Base-by-base conservation (phyloP, 345 rosid genomes). In the Aurinia saxatilis region DNA sequence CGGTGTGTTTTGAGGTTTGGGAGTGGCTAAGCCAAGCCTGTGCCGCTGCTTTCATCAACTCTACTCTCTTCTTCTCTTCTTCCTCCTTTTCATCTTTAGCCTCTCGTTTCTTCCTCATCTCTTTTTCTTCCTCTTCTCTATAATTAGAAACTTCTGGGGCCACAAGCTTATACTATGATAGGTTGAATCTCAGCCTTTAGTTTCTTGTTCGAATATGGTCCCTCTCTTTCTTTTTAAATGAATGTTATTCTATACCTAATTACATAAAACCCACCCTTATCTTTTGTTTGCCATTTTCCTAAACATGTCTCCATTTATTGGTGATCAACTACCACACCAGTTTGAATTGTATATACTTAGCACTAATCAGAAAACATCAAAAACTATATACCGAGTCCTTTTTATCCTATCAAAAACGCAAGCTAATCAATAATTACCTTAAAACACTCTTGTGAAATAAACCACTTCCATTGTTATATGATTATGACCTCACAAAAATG, bases 21-120 rank as follows among this genome's bases (percentile, higher is more conserved):
- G 90, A 81, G 59, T 65, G 87, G 53, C 78, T 71, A 18, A 75
- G 79, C 99, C 97, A 84, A 10, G 97, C 96, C 31, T 90, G 99
- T 2, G 97, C 99, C 19, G 78, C 97, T 0, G 95, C 90, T 69
- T 87, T 90, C 74, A 78, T 81, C 70, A 93, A 67, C 73, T 93
- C 90, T 13, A 81, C 62, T 13, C 79, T 75, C 12, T 68, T 70
- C 18, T 44, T 23, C 30, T 68, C 73, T 1, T 73, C 75, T 64
- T 65, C 70, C 50, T 29, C 60, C 37, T 72, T 60, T 25, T 48
- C 74, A 49, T 31, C 75, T 65, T 78, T 39, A 73, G 69, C 75
- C 65, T 76, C 86, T 70, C 77, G 80, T 73, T 73, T 63, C 36
- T 60, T 64, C 55, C 42, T 33, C 63, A 38, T 50, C 49, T 58